Evolutionary conservation across 441 rosid species (phyloP).

Genomic region (Euphorbia schlechtendalii): DNA sequence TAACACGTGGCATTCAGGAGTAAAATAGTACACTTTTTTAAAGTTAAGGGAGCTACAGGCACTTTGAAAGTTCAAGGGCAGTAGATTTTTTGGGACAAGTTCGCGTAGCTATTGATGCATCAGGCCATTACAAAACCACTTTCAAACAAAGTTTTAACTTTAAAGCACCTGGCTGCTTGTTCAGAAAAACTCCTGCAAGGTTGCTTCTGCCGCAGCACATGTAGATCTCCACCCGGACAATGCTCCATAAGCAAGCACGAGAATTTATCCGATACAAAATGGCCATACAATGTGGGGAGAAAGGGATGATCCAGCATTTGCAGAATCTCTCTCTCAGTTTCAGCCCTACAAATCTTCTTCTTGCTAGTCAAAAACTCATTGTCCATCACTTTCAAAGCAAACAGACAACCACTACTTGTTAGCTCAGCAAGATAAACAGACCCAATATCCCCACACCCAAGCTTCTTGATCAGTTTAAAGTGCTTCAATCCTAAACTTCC

Average conservation of each 20-base stretch:
- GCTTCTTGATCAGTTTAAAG: constrained; percentile 62
- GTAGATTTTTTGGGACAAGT: too few relatives aligned
- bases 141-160: constrained; percentile 7
- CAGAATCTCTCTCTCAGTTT: constrained; percentile 73
- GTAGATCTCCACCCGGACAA: constrained; percentile 86
- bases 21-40: too few relatives aligned
- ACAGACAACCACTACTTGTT: constrained; percentile 46
- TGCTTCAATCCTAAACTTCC: constrained; percentile 56
- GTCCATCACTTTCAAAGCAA: constrained; percentile 80
- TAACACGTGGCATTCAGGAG: too few relatives aligned
- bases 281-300: constrained; percentile 68
- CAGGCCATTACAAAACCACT: constrained; percentile 1
- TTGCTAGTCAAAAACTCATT: constrained; percentile 55
- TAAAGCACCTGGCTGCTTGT: constrained; percentile 72
- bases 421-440: constrained; percentile 73
- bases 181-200: constrained; percentile 58
- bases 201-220: constrained; percentile 70
- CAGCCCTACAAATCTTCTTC: constrained; percentile 67
- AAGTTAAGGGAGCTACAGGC: too few relatives aligned
- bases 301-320: constrained; percentile 86
- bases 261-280: constrained; percentile 54
- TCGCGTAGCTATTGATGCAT: too few relatives aligned
- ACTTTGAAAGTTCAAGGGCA: too few relatives aligned
- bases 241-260: constrained; percentile 81
- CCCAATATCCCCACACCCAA: constrained; percentile 80